Evolutionary conservation across 371 early-diverging fungal genomes (phyloP).

Genomic region (Mucor piriformis): DNA sequence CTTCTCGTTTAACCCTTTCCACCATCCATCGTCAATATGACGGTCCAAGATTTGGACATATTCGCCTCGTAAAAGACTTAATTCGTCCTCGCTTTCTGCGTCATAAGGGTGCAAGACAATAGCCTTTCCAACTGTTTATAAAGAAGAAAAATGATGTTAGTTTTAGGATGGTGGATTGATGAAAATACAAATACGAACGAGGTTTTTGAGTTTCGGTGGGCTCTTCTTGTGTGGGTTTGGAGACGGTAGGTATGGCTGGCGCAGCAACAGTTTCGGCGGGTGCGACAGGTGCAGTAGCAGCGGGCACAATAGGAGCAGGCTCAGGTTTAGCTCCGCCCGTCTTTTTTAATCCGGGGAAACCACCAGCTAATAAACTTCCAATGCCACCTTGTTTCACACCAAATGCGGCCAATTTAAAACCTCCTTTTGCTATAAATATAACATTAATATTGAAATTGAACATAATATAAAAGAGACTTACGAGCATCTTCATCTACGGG

Average conservation of each 20-base stretch:
- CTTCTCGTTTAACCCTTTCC: conserved; percentile 60
- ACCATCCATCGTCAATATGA: conserved; percentile 66
- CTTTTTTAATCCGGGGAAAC: conserved; percentile 40
- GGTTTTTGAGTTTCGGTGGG: neutral
- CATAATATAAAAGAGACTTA: neutral
- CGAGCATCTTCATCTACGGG: conserved; percentile 25
- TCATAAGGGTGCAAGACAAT: conserved; percentile 62
- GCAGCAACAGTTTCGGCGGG: conserved; percentile 8
- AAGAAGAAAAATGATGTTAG: no score
- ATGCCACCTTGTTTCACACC: conserved; percentile 88
- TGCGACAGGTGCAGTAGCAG: neutral
- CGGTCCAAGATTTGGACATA: conserved; percentile 56
- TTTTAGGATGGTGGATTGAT: no score
- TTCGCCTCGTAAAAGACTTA: conserved; percentile 54
- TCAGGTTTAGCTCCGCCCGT: conserved; percentile 16
- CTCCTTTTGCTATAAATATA: conserved; percentile 24
- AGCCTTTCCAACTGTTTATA: conserved; percentile 39
- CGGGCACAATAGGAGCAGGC: conserved; percentile 7
- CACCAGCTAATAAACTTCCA: conserved; percentile 75
- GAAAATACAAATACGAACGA: no score
- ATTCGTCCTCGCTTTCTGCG: conserved; percentile 61
- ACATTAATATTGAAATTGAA: neutral
- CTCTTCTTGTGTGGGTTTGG: neutral
- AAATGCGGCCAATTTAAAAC: conserved; percentile 70
- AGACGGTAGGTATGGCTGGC: neutral